Base-by-base conservation (phyloP, 371 early-diverging fungal species). In the Mucor velutinosus region DNA sequence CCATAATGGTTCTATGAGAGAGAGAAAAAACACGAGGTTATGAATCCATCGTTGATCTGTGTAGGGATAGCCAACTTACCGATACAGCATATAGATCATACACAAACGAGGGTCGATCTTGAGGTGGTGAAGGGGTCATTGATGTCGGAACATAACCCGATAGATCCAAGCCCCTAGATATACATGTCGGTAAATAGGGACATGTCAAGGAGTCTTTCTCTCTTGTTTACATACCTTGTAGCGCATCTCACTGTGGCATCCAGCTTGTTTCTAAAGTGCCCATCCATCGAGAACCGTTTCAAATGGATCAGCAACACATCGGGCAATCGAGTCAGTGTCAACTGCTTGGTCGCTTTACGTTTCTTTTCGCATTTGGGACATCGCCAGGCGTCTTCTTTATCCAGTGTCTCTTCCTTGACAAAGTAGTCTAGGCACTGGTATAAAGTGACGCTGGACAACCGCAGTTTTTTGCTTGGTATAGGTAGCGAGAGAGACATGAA, bases 11-110 rank as follows among this genome's bases (percentile, higher is more conserved):
- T 97, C 82, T 82, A 76, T n/a, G 60, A 39, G n/a, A n/a, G n/a
- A n/a, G n/a, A n/a, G n/a, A n/a, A 67, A 66, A n/a, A 17, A 15
- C 56, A 56, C 27, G 56, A 32, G 14, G 11, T 56, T 3, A n/a
- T 14, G 30, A n/a, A 3, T 0, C 10, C 30, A 27, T 30, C n/a
- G n/a, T 56, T 32, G 19, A 56, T 27, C 29, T 32, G 45, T 15
- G 23, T 21, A 49, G 1, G 1, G 1, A 8, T 19, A 14, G 0
- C 15, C 37, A 11, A 37, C 29, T 79, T 82, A 84, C 85, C 21
- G 97, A 95, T 21, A 98, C 92, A n/a, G 91, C 95, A 76, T 94
- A 97, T 19, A 97, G 76, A 71, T 95, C 91, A 72, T 96, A 98
- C 23, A 72, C 69, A 56, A 70, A 75, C 15, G 71, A 58, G 95